phyloP scores from a whole-genome alignment of 164 flowering plant genomes.

The Cinnamomum chago region DNA sequence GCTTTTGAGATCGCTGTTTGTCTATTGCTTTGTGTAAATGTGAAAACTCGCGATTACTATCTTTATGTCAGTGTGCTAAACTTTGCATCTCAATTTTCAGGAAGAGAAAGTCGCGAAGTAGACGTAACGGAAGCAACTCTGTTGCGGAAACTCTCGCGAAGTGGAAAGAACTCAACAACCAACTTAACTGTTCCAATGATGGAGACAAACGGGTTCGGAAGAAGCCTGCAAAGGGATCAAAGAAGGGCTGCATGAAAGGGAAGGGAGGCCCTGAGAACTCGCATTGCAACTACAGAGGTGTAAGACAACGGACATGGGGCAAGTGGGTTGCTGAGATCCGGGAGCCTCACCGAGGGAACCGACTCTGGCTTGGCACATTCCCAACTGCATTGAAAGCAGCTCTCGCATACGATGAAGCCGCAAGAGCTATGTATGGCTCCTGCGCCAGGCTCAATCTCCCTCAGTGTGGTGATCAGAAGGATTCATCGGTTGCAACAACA shows the following conservation, averaged over 20 bases:
- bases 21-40: background rate
- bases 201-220: constrained; percentile 1
- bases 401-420: constrained; percentile 59
- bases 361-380: constrained; percentile 47
- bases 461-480: background rate
- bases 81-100: background rate
- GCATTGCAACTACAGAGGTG: constrained; percentile 26
- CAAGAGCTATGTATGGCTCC: constrained; percentile 46
- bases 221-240: constrained; percentile 26
- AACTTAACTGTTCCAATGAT: background rate
- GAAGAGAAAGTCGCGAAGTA: constrained; percentile 10
- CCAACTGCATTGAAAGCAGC: constrained; percentile 52
- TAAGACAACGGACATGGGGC: constrained; percentile 35
- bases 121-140: constrained; percentile 9
- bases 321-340: constrained; percentile 39
- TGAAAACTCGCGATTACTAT: background rate
- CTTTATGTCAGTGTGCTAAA: background rate
- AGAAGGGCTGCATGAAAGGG: constrained; percentile 32
- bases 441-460: constrained; percentile 47
- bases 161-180: constrained; percentile 16
- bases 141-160: constrained; percentile 18
- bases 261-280: constrained; percentile 38
- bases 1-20: background rate
- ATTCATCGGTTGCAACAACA: background rate
- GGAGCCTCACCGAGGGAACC: constrained; percentile 21